phyloP scores from a whole-genome alignment of 352 stramenopile genomes.

The Peronospora tabacina region DNA sequence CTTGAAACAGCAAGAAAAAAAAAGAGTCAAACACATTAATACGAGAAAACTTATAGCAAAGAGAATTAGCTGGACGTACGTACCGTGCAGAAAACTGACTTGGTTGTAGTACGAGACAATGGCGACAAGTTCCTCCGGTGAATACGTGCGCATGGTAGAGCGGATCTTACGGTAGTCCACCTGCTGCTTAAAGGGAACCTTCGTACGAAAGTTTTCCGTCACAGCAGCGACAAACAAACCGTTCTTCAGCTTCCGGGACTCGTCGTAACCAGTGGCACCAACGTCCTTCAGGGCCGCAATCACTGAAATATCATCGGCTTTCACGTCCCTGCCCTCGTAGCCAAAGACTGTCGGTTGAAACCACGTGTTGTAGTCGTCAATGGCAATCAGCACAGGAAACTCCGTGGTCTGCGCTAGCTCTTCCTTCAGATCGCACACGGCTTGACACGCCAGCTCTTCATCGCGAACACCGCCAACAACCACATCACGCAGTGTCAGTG shows the following conservation, averaged over 20 bases:
- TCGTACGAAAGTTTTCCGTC: slow-evolving; percentile 79
- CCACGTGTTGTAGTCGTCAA: slow-evolving; percentile 87
- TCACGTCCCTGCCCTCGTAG: slow-evolving; percentile 74
- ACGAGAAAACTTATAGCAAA: background rate
- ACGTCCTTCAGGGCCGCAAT: slow-evolving; percentile 72
- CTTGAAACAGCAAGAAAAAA: slow-evolving; percentile 21
- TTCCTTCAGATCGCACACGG: slow-evolving; percentile 68
- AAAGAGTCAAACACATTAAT: background rate
- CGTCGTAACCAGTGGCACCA: slow-evolving; percentile 47
- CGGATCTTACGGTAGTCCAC: slow-evolving; percentile 73
- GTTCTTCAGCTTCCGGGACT: slow-evolving; percentile 62
- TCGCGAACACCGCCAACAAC: slow-evolving; percentile 74
- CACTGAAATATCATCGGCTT: slow-evolving; percentile 70
- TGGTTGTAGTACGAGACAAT: slow-evolving; percentile 84
- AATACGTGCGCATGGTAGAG: slow-evolving; percentile 72
- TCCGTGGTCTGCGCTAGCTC: slow-evolving; percentile 76
- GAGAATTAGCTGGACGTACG: slow-evolving; percentile 5
- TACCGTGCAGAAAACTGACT: slow-evolving; percentile 64
- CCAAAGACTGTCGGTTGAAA: slow-evolving; percentile 83
- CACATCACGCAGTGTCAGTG: slow-evolving; percentile 68
- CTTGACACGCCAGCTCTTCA: slow-evolving; percentile 72
- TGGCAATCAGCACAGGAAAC: slow-evolving; percentile 78
- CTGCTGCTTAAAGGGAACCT: slow-evolving; percentile 72
- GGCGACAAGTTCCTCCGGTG: slow-evolving; percentile 59
- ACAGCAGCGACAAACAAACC: slow-evolving; percentile 74